Conservation (phyloP, 176 grass and related monocot species). For the Hyparrhenia diplandra region DNA sequence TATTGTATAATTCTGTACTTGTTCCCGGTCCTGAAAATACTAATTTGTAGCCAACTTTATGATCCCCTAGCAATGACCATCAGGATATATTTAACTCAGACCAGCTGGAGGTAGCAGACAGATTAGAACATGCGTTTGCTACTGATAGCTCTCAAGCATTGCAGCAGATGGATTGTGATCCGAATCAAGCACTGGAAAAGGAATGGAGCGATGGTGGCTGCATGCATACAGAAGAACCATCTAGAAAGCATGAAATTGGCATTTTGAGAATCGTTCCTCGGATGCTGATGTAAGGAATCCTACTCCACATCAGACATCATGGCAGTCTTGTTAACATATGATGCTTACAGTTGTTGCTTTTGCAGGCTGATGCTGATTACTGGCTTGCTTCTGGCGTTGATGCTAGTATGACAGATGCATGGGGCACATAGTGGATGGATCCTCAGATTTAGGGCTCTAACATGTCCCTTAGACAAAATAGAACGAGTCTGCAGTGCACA, state of each 20-base stretch:
- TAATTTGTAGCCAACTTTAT: slow-evolving; percentile 1
- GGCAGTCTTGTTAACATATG: background rate
- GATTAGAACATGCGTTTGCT: background rate
- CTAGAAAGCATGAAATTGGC: slow-evolving; percentile 46
- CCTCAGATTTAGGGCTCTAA: slow-evolving; percentile 11
- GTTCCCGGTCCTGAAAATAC: background rate
- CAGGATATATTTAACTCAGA: slow-evolving; percentile 22
- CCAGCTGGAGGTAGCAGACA: slow-evolving; percentile 6
- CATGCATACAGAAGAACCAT: slow-evolving; percentile 33
- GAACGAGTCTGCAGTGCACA: slow-evolving; percentile 13
- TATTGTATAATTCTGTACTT: slow-evolving; percentile 1
- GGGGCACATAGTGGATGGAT: slow-evolving; percentile 53
- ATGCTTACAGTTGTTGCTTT: slow-evolving; percentile 20
- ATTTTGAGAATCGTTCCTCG: slow-evolving; percentile 70
- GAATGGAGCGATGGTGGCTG: slow-evolving; percentile 21
- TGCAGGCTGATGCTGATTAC: slow-evolving; percentile 85
- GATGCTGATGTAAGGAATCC: slow-evolving; percentile 52
- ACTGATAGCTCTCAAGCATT: slow-evolving; percentile 13
- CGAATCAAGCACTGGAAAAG: slow-evolving; percentile 16
- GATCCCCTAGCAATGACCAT: slow-evolving; percentile 41
- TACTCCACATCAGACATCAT: background rate
- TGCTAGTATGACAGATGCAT: slow-evolving; percentile 59
- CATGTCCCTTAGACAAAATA: slow-evolving; percentile 20
- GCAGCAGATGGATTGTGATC: slow-evolving; percentile 33
- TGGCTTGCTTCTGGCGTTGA: slow-evolving; percentile 64